Evolutionary conservation across 306 rosid species (phyloP).

Genomic region (Mimosa bimucronata): DNA sequence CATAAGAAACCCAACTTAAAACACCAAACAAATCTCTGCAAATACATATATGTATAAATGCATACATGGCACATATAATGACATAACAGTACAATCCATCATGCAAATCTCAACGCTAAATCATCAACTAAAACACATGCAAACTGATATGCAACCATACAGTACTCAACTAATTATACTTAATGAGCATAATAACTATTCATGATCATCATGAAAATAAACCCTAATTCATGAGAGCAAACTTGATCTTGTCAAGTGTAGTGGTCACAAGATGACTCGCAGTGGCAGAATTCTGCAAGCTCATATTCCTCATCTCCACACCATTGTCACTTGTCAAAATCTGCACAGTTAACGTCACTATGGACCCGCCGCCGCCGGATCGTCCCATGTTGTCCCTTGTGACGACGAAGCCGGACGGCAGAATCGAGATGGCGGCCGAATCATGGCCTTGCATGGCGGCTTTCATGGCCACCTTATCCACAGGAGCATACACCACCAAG

Average conservation of each 20-base stretch:
- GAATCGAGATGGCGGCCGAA: conserved; percentile 33
- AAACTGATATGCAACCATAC: no score
- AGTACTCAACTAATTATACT: no score
- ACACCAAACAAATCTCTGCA: not conserved
- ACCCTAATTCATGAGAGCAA: conserved; percentile 35
- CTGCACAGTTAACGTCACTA: conserved; percentile 68
- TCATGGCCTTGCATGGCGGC: conserved; percentile 38
- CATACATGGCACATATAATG: no score
- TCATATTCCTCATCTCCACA: conserved; percentile 24
- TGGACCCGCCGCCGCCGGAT: conserved; percentile 41
- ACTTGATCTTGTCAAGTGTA: conserved; percentile 50
- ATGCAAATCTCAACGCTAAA: no score
- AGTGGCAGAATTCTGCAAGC: conserved; percentile 44
- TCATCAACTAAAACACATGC: not conserved
- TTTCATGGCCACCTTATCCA: conserved; percentile 37
- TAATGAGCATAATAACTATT: no score
- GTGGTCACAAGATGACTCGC: conserved; percentile 48
- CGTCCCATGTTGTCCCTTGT: conserved; percentile 37
- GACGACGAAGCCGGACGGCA: conserved; percentile 70
- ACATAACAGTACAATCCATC: no score
- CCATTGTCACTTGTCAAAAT: conserved; percentile 38
- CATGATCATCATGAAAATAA: no score
- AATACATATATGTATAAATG: no score
- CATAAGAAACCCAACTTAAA: not conserved
- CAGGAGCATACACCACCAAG: conserved; percentile 54